A percentile compares a stretch with the other conserved stretches of the same genome.
phyloP scores from a whole-genome alignment of 2,329 filamentous ascomycete genomes.

The Ophiostoma sp. region DNA sequence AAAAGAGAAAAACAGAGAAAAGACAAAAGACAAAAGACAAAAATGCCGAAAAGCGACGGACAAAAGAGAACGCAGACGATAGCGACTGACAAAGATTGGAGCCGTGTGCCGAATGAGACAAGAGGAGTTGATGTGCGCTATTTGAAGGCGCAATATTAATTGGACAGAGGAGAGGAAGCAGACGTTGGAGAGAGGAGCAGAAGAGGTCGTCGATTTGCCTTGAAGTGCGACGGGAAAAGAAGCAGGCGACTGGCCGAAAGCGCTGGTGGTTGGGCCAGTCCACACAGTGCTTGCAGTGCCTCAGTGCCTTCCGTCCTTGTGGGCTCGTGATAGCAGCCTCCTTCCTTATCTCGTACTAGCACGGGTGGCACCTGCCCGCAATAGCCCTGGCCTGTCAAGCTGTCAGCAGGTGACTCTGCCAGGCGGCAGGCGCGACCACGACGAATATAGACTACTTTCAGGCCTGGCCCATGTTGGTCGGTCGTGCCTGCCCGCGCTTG shows the following conservation, averaged over 20 bases:
- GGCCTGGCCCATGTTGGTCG: background rate
- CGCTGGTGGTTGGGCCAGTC: conserved; percentile 2
- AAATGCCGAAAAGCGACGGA: background rate
- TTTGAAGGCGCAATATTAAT: conserved; percentile 18
- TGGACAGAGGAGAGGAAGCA: conserved; percentile 9
- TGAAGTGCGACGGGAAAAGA: conserved; percentile 1
- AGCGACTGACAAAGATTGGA: background rate
- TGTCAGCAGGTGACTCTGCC: conserved; percentile 10
- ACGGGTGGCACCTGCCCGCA: conserved; percentile 1
- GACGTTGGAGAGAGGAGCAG: conserved; percentile 9
- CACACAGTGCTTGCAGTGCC: conserved; percentile 1
- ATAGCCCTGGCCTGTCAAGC: background rate
- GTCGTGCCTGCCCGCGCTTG: conserved; percentile 12
- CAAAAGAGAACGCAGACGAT: background rate
- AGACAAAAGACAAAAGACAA: background rate
- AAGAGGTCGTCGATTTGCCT: conserved; percentile 5
- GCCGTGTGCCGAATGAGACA: conserved; percentile 11
- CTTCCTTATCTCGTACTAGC: background rate
- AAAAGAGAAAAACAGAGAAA: background rate
- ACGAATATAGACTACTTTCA: conserved; percentile 5
- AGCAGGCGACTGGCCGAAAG: conserved; percentile 1
- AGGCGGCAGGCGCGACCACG: background rate
- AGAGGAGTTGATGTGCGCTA: conserved; percentile 12
- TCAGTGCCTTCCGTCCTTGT: no score
- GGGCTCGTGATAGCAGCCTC: conserved; percentile 7